Conservation (phyloP, 1,284 basidiomycete species). For the Cryptococcus sp. region DNA sequence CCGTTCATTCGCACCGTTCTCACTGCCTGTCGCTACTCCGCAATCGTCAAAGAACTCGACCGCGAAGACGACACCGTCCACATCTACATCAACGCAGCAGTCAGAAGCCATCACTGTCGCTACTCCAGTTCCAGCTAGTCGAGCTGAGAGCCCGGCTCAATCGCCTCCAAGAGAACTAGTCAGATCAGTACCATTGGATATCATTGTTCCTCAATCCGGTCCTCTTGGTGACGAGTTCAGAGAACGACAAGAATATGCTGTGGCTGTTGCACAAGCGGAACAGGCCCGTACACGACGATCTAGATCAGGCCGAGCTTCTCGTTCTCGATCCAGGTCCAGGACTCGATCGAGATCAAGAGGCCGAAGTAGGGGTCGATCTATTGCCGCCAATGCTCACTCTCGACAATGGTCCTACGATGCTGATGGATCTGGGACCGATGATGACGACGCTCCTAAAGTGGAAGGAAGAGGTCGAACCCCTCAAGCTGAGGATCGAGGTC, state of each 20-base stretch:
- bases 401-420: conserved; percentile 20
- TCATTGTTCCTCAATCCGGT: conserved; percentile 24
- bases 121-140: conserved; percentile 20
- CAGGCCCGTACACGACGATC: conserved; percentile 6
- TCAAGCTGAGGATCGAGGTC: conserved; percentile 5
- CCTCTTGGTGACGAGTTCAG: conserved; percentile 18
- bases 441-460: not conserved
- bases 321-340: not conserved
- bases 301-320: not conserved
- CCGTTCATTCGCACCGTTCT: conserved; percentile 37
- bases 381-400: conserved; percentile 6
- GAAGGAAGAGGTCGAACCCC: conserved; percentile 11
- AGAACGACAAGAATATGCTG: conserved; percentile 9
- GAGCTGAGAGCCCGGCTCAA: conserved; percentile 7
- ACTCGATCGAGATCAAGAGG: not conserved
- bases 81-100: not conserved
- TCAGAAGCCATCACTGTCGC: conserved; percentile 1
- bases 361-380: not conserved
- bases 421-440: conserved; percentile 23
- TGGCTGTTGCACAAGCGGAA: conserved; percentile 15
- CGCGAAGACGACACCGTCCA: not conserved
- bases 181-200: conserved; percentile 42
- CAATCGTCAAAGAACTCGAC: conserved; percentile 1
- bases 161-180: conserved; percentile 29
- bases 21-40: conserved; percentile 20